Evolutionary conservation across 2,329 filamentous ascomycete species (phyloP).

Genomic region (Ceratocystis cubensis): DNA sequence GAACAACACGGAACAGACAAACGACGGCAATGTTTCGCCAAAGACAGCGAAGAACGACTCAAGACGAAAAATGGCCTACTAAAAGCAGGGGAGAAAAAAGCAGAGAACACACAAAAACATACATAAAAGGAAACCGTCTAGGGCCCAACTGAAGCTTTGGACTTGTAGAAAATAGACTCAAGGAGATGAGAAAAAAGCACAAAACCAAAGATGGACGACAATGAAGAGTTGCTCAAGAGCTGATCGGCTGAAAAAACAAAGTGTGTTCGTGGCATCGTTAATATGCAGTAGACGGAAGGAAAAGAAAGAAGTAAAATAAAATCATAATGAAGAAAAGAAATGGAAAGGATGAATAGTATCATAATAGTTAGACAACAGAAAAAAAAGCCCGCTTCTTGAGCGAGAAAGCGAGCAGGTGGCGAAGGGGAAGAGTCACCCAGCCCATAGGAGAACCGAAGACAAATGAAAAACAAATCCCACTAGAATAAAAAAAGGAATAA

Average conservation of each 20-base stretch:
- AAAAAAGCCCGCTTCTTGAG: background rate
- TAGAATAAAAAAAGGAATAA: background rate
- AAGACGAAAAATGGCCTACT: background rate
- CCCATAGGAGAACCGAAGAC: slow-evolving; percentile 1
- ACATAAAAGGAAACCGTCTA: background rate
- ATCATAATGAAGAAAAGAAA: background rate
- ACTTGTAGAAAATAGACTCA: background rate
- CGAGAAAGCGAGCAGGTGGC: background rate
- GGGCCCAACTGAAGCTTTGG: background rate
- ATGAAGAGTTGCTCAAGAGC: background rate
- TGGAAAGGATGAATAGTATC: background rate
- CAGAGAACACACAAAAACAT: too few relatives aligned
- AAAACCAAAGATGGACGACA: background rate
- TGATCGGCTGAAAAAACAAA: background rate
- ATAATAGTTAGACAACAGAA: slow-evolving; percentile 8
- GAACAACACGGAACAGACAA: background rate
- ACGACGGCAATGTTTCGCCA: background rate
- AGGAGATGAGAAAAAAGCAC: background rate
- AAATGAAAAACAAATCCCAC: background rate
- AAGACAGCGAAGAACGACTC: background rate
- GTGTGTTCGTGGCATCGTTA: slow-evolving; percentile 4
- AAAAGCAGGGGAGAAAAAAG: background rate
- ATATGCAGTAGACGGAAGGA: background rate
- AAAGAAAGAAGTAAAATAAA: background rate
- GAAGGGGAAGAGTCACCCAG: background rate